These are phyloP conservation scores for Glutinoglossum americanum DNA, from an alignment of 495 filamentous ascomycete species.

Conservation along the genomic window DNA sequence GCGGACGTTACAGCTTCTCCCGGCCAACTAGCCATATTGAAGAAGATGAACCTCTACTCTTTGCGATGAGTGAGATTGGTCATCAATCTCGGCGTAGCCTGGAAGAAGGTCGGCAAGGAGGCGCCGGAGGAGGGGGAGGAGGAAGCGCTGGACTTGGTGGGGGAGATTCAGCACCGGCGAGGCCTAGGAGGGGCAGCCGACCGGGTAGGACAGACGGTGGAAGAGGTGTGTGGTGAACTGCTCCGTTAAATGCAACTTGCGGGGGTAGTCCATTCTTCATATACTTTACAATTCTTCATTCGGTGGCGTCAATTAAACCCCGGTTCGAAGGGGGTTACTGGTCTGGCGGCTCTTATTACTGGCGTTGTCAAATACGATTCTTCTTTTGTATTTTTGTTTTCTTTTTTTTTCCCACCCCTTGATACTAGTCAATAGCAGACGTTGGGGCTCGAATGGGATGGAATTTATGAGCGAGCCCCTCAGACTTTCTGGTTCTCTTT, in stretches of 20 bases:
- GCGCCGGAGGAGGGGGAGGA: not conserved
- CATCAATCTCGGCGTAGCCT: conserved; percentile 45
- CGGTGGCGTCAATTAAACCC: not conserved
- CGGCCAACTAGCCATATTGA: conserved; percentile 12
- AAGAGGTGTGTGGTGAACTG: not conserved
- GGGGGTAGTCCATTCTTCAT: not conserved
- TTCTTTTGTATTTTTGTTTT: not conserved
- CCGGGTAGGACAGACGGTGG: not conserved
- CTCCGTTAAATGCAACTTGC: not conserved
- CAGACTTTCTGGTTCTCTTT: no score
- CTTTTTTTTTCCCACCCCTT: not conserved
- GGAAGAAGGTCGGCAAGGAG: conserved; percentile 29
- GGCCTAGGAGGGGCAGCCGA: not conserved
- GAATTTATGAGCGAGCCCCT: no score
- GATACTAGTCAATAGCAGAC: no score
- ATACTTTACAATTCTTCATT: not conserved
- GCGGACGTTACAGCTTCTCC: conserved; percentile 23
- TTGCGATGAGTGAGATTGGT: conserved; percentile 71
- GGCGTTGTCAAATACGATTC: not conserved
- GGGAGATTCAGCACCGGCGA: not conserved
- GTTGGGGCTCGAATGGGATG: no score
- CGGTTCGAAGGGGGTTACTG: not conserved
- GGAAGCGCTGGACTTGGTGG: not conserved
- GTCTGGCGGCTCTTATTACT: not conserved
- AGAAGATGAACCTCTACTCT: conserved; percentile 68